Base-by-base conservation (phyloP, 176 grass and related monocot genomes). In the Aegilops speltoides region DNA sequence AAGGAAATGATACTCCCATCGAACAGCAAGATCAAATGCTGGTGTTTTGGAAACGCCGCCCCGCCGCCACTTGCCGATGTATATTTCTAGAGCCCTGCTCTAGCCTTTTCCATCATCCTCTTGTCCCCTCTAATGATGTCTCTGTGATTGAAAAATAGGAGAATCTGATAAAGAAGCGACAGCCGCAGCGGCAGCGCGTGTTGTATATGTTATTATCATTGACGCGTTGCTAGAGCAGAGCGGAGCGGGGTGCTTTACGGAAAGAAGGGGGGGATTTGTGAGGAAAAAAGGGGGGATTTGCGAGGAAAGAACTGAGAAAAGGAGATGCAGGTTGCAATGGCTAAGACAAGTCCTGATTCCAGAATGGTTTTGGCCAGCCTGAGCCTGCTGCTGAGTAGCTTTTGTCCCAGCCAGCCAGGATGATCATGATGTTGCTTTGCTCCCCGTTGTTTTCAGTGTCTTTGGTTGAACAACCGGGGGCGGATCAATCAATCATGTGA, bases 91-190 rank as follows among this genome's bases (percentile, higher is more conserved):
- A 32, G 9, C 6, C n/a, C 12, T 74, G 65, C 64, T 59, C 33
- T 45, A 36, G 17, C 1, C 56, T 64, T 79, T n/a, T 36, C 26
- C 56, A 57, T 50, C 20, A 22, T 46, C 43, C 11, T 33, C 43
- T 22, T 40, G 5, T 57, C 31, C 33, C 25, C 63, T 67, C 9
- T 32, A 10, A 17, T 38, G 4, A 46, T 46, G 22, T 8, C 33
- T 59, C 2, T 57, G 28, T 24, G 66, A n/a, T 50, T 76, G 43
- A 46, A 46, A 75, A 64, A 48, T 20, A 25, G 6, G 38, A 2
- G 54, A 84, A 76, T 76, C 37, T 84, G 41, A 1, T 6, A 57
- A 68, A 83, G 81, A 73, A 76, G 73, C 1, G 7, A 14, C 72
- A 70, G 19, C 16, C 64, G 79, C 38, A 40, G 37, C 37, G 41